Evolutionary conservation across 164 flowering plant species (phyloP).

Genomic region (Umbilicus rupestris): DNA sequence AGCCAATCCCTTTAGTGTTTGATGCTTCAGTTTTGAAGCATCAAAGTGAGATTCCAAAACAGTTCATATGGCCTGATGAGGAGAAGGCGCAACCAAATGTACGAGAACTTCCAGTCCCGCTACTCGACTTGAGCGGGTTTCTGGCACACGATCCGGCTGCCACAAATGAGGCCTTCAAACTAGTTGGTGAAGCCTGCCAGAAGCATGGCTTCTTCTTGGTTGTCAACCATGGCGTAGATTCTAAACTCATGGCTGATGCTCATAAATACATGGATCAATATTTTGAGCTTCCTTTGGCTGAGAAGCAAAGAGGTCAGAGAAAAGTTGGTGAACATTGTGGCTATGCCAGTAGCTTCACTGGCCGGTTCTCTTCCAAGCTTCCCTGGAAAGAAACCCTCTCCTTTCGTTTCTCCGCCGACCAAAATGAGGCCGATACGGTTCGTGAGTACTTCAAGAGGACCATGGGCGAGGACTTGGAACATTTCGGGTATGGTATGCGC

Average conservation of each 20-base stretch:
- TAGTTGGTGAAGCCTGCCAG: conserved; percentile 8
- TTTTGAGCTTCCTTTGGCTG: not conserved
- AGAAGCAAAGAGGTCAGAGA: conserved; percentile 10
- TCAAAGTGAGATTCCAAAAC: conserved; percentile 2
- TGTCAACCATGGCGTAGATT: conserved; percentile 8
- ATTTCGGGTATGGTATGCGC: conserved; percentile 2
- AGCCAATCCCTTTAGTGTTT: conserved; percentile 4
- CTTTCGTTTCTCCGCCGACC: conserved; percentile 1
- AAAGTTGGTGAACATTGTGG: conserved; percentile 8
- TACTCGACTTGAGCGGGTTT: conserved; percentile 5
- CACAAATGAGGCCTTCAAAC: conserved; percentile 1
- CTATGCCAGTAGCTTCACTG: conserved; percentile 10
- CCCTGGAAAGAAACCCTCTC: conserved; percentile 11
- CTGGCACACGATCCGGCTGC: not conserved
- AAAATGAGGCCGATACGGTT: conserved; percentile 1
- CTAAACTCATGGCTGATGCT: conserved; percentile 6
- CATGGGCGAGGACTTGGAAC: conserved; percentile 6
- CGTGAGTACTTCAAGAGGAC: conserved; percentile 5
- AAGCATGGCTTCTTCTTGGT: conserved; percentile 12
- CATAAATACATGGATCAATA: conserved; percentile 10
- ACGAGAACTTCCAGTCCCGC: not conserved
- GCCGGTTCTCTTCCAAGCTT: conserved; percentile 9
- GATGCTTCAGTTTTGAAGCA: conserved; percentile 8
- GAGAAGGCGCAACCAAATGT: conserved; percentile 5
- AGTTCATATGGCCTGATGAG: conserved; percentile 9